Base-by-base conservation (phyloP, 805 yeast species). In the Ogataea henricii region DNA sequence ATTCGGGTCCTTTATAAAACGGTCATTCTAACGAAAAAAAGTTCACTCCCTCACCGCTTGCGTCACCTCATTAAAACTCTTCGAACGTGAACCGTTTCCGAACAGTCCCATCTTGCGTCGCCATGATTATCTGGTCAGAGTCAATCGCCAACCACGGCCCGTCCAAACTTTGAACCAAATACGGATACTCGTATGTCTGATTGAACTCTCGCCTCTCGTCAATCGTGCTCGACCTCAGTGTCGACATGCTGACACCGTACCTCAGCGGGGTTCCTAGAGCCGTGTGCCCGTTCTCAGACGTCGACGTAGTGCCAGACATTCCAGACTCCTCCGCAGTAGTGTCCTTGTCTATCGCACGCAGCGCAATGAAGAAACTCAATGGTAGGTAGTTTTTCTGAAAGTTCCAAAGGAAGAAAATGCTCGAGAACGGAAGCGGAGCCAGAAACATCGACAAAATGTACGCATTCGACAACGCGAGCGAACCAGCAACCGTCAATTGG, bases 401-500 rank as follows among this genome's bases (percentile, higher is more conserved):
- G 61, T 85, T 85, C 83, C 89, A 89, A 62, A 85, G 71, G 48
- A 83, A 78, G 22, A 78, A 76, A 22, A 84, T 55, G 0, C 95
- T 84, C 3, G 82, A 65, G 5, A 88, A 57, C 1, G 97, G 96
- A 37, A 91, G 69, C 2, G 97, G 97, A 2, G 82, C 69, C 39
- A 94, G 68, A 53, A 81, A 76, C 43, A 85, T 71, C 0, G 97
- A 89, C 37, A 89, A 71, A 4, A 81, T 67, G 71, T 83, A 90
- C 0, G 95, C 96, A 51, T 85, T 81, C 58, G 87, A 89, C 47
- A 89, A 76, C 2, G 80, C 78, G 50, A 92, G 73, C 0, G 95
- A 83, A 2, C 98, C 98, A 0, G 92, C 89, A 88, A 91, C 90
- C 10, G 96, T 89, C 49, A 92, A 68, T 62, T 94, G 99, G 65